Evolutionary conservation across 805 yeast species (phyloP).

Genomic region (Cyberlindnera maclurae): DNA sequence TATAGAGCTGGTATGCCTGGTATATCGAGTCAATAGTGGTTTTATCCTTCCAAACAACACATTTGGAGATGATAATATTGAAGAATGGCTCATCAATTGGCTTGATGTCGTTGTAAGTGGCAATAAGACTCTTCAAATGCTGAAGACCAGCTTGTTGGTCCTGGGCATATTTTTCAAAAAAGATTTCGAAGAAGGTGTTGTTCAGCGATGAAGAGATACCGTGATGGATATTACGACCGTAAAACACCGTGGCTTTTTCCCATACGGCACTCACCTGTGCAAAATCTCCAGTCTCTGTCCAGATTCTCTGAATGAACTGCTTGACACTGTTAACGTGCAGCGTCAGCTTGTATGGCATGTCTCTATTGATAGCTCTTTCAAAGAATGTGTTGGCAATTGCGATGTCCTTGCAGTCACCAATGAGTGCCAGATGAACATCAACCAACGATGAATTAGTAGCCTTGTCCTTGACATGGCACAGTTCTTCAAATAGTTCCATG

Average conservation of each 20-base stretch:
- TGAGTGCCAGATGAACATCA: conserved; percentile 70
- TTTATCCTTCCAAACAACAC: conserved; percentile 60
- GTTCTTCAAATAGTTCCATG: conserved; percentile 51
- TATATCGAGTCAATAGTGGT: conserved; percentile 58
- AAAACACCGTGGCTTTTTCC: conserved; percentile 53
- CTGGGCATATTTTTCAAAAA: conserved; percentile 49
- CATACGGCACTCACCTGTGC: conserved; percentile 54
- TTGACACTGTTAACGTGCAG: conserved; percentile 70
- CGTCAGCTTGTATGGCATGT: conserved; percentile 65
- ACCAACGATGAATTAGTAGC: conserved; percentile 46
- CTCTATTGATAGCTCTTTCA: conserved; percentile 60
- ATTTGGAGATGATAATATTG: conserved; percentile 64
- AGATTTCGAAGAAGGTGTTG: conserved; percentile 59
- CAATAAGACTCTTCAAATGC: conserved; percentile 49
- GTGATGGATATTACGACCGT: conserved; percentile 50
- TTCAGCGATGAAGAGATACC: conserved; percentile 69
- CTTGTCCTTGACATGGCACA: conserved; percentile 43
- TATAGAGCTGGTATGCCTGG: conserved; percentile 49
- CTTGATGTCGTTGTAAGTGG: conserved; percentile 47
- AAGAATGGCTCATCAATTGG: conserved; percentile 74
- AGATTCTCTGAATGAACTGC: conserved; percentile 53
- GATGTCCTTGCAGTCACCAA: conserved; percentile 70
- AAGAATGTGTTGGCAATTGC: conserved; percentile 67
- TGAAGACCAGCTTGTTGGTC: conserved; percentile 47
- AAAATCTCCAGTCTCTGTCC: conserved; percentile 49